Evolutionary conservation across 306 rosid genomes (phyloP), one percentile per base, ranked within the genome.

Genomic region (Luffa aegyptiaca): DNA sequence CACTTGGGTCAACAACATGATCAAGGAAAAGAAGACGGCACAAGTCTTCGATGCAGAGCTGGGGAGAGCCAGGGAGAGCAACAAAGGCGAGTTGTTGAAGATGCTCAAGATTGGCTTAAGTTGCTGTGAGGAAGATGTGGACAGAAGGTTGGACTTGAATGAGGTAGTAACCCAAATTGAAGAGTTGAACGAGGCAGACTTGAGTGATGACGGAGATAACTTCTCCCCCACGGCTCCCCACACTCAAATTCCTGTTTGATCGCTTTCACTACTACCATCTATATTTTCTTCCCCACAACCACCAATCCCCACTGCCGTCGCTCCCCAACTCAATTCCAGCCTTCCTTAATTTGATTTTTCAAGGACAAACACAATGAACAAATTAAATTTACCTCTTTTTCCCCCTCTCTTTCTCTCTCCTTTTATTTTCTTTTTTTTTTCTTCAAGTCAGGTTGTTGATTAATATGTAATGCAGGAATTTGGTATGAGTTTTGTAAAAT

Each of bases 121-220:
- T 79, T 96, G 99, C 75, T 96, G 99, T 65, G 97, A 96, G 85
- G 98, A 88, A 87, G 94, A 93, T 20, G 88, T 89, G 81, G 98
- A 91, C 21, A 90, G 93, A 72, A 89, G 98, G 61, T 52, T 90
- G 71, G 96, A 90, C 78, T 80, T 96, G 45, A 84, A 82, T 63
- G 96, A 90, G 68, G 93, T 83, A 76, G 81, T 88, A 16, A 82
- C 79, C n/a, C 84, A 85, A 81, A 91, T 96, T 66, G 89, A 89
- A 74, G 90, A 87, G 49, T 79, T 96, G 65, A 86, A 77, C 18
- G 90, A 88, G 44, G 85, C 57, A n/a, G 56, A 71, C 5, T 69
- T 44, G 5, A 46, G 76, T 48, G 76, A 71, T 63, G 16, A 35
- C 21, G 76, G 53, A 70, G n/a, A 45, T 44, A 20, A 69, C 5